These are phyloP conservation scores for Entrophospora sp. DNA, from an alignment of 192 early-diverging fungal species.

Conservation along the genomic window DNA sequence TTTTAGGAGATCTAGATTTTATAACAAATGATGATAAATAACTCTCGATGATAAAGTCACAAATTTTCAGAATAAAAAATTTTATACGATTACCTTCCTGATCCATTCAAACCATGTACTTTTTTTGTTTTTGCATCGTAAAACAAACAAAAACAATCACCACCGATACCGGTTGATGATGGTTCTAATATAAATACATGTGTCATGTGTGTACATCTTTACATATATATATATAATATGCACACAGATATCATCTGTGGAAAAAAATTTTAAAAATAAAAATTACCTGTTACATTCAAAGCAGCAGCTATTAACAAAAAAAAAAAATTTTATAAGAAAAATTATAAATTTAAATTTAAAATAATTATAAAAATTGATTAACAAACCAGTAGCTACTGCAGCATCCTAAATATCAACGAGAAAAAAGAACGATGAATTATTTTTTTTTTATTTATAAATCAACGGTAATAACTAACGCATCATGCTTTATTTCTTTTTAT, in stretches of 20 bases:
- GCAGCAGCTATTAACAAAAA: slow-evolving; percentile 43
- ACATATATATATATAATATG: background rate
- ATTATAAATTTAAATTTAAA: background rate
- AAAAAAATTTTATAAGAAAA: background rate
- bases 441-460: background rate
- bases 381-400: slow-evolving; percentile 45
- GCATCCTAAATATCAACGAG: slow-evolving; percentile 42
- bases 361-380: background rate
- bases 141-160: slow-evolving; percentile 72
- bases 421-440: background rate
- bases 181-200: too few relatives aligned
- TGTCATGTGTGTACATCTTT: too few relatives aligned
- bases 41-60: too few relatives aligned
- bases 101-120: slow-evolving; percentile 54
- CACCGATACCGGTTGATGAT: slow-evolving; percentile 65
- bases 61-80: too few relatives aligned
- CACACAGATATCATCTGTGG: background rate
- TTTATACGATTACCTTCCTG: slow-evolving; percentile 51
- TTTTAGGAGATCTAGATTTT: slow-evolving; percentile 45
- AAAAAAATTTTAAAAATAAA: too few relatives aligned
- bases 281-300: slow-evolving; percentile 53
- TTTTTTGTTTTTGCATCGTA: slow-evolving; percentile 51
- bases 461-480: background rate
- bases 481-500: background rate
- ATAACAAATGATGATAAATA: too few relatives aligned